phyloP scores from a whole-genome alignment of 495 filamentous ascomycete genomes.

The Penicillium daleae region DNA sequence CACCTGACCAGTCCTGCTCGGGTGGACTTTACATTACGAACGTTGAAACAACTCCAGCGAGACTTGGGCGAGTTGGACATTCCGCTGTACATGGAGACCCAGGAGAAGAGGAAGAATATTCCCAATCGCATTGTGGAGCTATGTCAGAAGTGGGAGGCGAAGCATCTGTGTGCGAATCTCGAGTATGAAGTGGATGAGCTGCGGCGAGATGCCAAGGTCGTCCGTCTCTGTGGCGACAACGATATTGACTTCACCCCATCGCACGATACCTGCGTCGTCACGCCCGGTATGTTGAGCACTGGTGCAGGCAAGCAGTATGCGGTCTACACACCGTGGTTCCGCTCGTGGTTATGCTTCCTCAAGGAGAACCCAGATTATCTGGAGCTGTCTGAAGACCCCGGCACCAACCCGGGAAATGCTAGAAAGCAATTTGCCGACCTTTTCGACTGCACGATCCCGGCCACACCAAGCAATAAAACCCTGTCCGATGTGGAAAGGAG shows the following conservation, averaged over 20 bases:
- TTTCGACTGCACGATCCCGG: conserved; percentile 68
- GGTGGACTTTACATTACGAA: conserved; percentile 80
- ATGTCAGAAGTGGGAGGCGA: conserved; percentile 73
- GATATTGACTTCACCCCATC: conserved; percentile 66
- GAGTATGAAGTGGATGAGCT: conserved; percentile 67
- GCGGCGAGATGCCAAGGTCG: conserved; percentile 69
- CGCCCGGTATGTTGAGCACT: conserved; percentile 66
- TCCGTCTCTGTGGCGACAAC: conserved; percentile 59
- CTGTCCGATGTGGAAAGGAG: conserved; percentile 62
- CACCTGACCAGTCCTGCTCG: conserved; percentile 73
- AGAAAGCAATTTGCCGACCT: conserved; percentile 57
- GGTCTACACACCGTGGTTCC: conserved; percentile 83
- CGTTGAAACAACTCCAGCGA: conserved; percentile 62
- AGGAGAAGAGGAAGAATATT: conserved; percentile 65
- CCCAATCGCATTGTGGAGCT: conserved; percentile 68
- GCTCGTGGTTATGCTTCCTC: conserved; percentile 72
- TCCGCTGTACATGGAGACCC: conserved; percentile 75
- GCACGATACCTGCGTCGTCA: conserved; percentile 83
- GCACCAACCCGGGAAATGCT: conserved; percentile 59
- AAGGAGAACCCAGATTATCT: conserved; percentile 69
- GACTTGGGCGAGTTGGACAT: conserved; percentile 75
- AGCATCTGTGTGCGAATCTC: conserved; percentile 58
- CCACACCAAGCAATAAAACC: conserved; percentile 64
- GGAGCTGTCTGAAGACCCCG: conserved; percentile 59
- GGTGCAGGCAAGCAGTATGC: conserved; percentile 77